Evolutionary conservation across 129 eudicot genomes (phyloP), one percentile per base, ranked within the genome.

Genomic region (Escallonia rubra): DNA sequence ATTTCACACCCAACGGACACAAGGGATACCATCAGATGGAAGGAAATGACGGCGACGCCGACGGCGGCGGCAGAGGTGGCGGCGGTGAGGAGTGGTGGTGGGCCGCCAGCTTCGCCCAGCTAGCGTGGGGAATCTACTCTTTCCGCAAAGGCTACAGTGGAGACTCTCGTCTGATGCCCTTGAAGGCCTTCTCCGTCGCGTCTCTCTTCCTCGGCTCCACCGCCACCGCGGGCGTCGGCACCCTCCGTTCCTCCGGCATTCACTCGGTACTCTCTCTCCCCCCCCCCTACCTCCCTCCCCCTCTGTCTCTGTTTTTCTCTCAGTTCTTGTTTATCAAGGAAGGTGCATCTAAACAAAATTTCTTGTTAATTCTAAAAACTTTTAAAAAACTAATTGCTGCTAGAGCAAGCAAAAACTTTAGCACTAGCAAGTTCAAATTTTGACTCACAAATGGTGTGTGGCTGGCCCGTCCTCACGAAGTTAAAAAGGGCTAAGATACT

Each of bases 171-270:
- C 76, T 88, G 47, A 88, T 91, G 97, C 97, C 97, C 0, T 60
- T 91, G 5, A 91, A 91, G 78, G 97, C 97, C 70, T 91, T 91
- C 72, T 86, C 82, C 77, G 84, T 91, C 39, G 94, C 94, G 45
- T 85, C 97, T 34, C 86, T 91, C 67, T 83, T 91, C 75, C 88
- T 91, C 68, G 96, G 97, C 49, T 94, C 94, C 72, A 57, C 75
- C 72, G 93, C 93, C 43, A 71, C 94, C 63, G 90, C 94, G 59
- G 58, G 85, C n/a, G 10, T 73, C 57, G 87, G 88, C 8, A 55
- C 88, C 57, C 76, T 91, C 14, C 57, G 75, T 7, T 83, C 86
- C 62, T 79, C 74, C 71, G 97, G 94, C 77, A 81, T 91, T 74
- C 80, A 78, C 65, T 78, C 96, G 77, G 97, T 91, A 70, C 58